These are phyloP conservation scores for Blastocladiella emersonii DNA, from an alignment of 371 early-diverging fungal species.

Conservation along the genomic window DNA sequence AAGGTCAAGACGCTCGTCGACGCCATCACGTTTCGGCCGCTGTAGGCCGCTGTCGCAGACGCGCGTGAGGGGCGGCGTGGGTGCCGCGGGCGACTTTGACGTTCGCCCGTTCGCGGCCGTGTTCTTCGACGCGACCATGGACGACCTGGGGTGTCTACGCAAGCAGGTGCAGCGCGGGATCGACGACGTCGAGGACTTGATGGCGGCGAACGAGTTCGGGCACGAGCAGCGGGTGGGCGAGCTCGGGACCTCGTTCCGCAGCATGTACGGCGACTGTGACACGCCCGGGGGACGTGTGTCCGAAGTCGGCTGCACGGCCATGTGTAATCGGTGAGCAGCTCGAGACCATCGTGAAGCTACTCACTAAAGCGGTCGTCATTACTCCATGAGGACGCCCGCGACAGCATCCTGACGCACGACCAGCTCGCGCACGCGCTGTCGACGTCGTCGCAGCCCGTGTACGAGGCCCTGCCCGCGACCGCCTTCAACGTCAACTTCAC, in stretches of 20 bases:
- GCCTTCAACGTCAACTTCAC: too few relatives aligned
- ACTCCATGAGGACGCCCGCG: too few relatives aligned
- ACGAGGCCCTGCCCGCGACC: too few relatives aligned
- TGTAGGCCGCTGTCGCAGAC: neutral
- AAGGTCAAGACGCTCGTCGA: neutral
- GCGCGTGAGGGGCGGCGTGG: neutral
- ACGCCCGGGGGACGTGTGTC: constrained; percentile 68
- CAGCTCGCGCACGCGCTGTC: too few relatives aligned
- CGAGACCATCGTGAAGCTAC: constrained; percentile 82
- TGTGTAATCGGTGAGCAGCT: constrained; percentile 87
- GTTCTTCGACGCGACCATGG: constrained; percentile 69
- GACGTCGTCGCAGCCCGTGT: too few relatives aligned
- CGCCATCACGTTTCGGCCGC: neutral
- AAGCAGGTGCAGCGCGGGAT: constrained; percentile 63
- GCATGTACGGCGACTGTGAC: constrained; percentile 68
- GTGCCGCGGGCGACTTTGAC: constrained; percentile 20
- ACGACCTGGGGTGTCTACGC: constrained; percentile 59
- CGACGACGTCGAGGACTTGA: constrained; percentile 62
- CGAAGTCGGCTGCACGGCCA: constrained; percentile 88
- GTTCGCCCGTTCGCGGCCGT: constrained; percentile 80
- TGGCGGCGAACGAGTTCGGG: constrained; percentile 52
- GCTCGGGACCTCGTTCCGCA: constrained; percentile 41
- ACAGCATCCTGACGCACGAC: too few relatives aligned
- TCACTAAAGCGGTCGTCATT: constrained; percentile 67
- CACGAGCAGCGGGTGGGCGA: constrained; percentile 58